Evolutionary conservation across 179 eudicot species (phyloP), one percentile per base, ranked within the genome.

Genomic region (Silene vulgaris): DNA sequence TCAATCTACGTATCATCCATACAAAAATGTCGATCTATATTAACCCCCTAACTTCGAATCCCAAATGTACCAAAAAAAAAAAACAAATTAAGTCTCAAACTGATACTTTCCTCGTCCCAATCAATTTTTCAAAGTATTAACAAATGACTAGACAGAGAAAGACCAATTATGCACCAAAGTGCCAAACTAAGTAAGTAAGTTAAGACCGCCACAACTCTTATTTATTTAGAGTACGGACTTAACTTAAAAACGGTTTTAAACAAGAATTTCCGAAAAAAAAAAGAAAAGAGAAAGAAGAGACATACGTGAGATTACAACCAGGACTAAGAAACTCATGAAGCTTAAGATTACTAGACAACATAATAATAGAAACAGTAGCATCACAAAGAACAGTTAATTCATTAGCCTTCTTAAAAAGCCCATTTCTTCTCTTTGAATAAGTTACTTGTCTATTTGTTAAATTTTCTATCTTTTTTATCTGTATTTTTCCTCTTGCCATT

Each of bases 401-500:
- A 60, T 61, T 76, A 4, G 83, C 83, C 43, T 80, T 80, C 74
- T 80, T 80, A 56, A 80, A 76, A 6, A 80, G 32, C 65, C 83
- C 83, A 73, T 74, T 80, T 48, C 83, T 77, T 28, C 83, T 80
- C 71, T 80, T 80, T 4, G 83, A 80, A 60, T 76, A 80, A 12
- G 83, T 80, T 13, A 80, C 83, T 45, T 80, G 83, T 23, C 83
- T 76, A 56, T 76, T 80, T 14, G 83, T 80, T 35, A 68, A 43
- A 4, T 80, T 80, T 21, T 80, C 83, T 13, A 80, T 80, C 67
- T 74, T 80, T 66, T 73, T 80, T 21, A 80, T 80, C 66, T 80
- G 77, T 45, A 80, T 80, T 20, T 73, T 80, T 8, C 83, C 83
- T 68, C 80, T 80, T 50, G 83, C 83, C 83, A 80, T 80, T 72